These are phyloP conservation scores for Fusarium tuaranense DNA, from an alignment of 2,329 filamentous ascomycete species.

Conservation along the genomic window DNA sequence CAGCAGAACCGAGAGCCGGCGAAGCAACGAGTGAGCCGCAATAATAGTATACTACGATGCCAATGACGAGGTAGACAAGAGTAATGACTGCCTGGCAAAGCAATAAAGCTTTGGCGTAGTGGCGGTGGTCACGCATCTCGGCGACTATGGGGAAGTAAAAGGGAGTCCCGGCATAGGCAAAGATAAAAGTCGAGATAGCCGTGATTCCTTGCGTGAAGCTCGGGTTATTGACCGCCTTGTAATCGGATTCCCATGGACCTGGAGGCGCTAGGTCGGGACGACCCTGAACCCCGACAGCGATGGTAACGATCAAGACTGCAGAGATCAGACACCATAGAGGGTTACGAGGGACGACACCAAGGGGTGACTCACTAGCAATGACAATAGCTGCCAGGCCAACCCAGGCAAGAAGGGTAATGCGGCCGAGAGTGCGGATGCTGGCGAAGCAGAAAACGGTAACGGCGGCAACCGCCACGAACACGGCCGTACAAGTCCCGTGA, in stretches of 20 bases:
- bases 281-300: slow-evolving; percentile 48
- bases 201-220: slow-evolving; percentile 46
- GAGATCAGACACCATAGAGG: not conserved
- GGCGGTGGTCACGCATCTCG: slow-evolving; percentile 49
- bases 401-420: slow-evolving; percentile 49
- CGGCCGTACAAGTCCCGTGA: slow-evolving; percentile 52
- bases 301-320: slow-evolving; percentile 40
- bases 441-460: slow-evolving; percentile 44
- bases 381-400: slow-evolving; percentile 45
- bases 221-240: slow-evolving; percentile 44
- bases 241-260: slow-evolving; percentile 43
- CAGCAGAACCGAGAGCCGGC: slow-evolving; percentile 60
- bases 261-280: slow-evolving; percentile 40
- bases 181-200: slow-evolving; percentile 49
- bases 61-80: slow-evolving; percentile 48
- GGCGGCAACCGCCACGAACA: slow-evolving; percentile 52
- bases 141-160: slow-evolving; percentile 50
- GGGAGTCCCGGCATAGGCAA: slow-evolving; percentile 53
- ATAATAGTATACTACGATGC: slow-evolving; percentile 57
- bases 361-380: slow-evolving; percentile 35
- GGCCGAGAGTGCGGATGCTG: slow-evolving; percentile 46
- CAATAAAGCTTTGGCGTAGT: slow-evolving; percentile 44
- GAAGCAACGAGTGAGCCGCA: slow-evolving; percentile 60
- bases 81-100: slow-evolving; percentile 44
- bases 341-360: too few relatives aligned